Percentiles rank a stretch among this genome's conserved stretches.
Conservation (phyloP, 208 protist species). For the Leishmania major region DNA sequence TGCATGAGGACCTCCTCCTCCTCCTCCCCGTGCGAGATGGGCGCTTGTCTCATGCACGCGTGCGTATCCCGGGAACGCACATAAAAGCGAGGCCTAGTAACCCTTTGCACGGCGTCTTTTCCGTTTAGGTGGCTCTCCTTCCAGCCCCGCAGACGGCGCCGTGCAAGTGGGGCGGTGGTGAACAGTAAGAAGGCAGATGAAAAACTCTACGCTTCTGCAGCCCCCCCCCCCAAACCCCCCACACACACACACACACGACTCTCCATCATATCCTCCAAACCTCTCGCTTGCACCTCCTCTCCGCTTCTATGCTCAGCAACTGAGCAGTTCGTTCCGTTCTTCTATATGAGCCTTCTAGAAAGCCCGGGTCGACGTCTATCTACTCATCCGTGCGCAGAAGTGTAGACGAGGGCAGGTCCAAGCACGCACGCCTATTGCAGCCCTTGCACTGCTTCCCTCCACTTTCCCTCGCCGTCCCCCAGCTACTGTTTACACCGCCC, state of each 20-base stretch:
- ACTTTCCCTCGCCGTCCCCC: background rate
- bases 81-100: background rate
- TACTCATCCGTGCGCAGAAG: background rate
- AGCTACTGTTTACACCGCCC: background rate
- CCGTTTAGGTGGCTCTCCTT: background rate
- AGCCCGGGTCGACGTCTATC: background rate
- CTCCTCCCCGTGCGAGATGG: background rate
- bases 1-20: background rate
- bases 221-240: background rate
- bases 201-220: background rate
- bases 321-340: background rate
- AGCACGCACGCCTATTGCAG: background rate
- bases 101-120: background rate
- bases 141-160: background rate
- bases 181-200: background rate
- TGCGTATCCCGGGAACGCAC: background rate
- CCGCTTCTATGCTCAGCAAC: background rate
- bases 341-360: background rate
- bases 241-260: too few species aligned
- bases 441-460: background rate
- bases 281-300: background rate
- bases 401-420: background rate
- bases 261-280: background rate
- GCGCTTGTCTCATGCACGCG: background rate
- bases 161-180: background rate